phyloP scores from a whole-genome alignment of 2,329 filamentous ascomycete genomes.

The Aspergillus alliaceus region DNA sequence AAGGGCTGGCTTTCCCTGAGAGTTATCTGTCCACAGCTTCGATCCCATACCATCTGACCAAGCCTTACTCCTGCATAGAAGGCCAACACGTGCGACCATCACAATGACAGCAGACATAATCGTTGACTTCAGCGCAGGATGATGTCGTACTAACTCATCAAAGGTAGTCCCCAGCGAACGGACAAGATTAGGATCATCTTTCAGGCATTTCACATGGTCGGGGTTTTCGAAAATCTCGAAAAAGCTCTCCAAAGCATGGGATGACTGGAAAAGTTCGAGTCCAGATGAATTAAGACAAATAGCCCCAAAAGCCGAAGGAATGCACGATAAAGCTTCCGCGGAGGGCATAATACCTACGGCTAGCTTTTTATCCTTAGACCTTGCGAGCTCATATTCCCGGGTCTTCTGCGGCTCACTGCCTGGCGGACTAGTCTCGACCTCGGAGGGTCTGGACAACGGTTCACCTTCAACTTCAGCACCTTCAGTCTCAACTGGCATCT shows the following conservation, averaged over 20 bases:
- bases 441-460: constrained; percentile 34
- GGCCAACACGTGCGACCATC: constrained; percentile 80
- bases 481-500: constrained; percentile 26
- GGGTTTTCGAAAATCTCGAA: constrained; percentile 97
- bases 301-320: constrained; percentile 86
- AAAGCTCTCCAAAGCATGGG: constrained; percentile 78
- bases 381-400: constrained; percentile 32
- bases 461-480: constrained; percentile 36
- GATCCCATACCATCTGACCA: constrained; percentile 70
- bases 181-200: constrained; percentile 70
- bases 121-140: constrained; percentile 75
- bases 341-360: constrained; percentile 81
- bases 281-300: constrained; percentile 89
- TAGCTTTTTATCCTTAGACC: constrained; percentile 34
- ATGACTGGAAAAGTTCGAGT: constrained; percentile 82
- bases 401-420: constrained; percentile 21
- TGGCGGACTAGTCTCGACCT: constrained; percentile 24
- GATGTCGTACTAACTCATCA: constrained; percentile 91
- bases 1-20: constrained; percentile 59
- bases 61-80: constrained; percentile 71
- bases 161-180: constrained; percentile 78
- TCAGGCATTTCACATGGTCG: constrained; percentile 81
- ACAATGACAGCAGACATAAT: constrained; percentile 84
- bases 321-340: constrained; percentile 79
- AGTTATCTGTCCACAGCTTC: constrained; percentile 68